Evolutionary conservation across 2,329 filamentous ascomycete species (phyloP), one percentile per base, ranked within the genome.

Genomic region (Apiospora aurea): DNA sequence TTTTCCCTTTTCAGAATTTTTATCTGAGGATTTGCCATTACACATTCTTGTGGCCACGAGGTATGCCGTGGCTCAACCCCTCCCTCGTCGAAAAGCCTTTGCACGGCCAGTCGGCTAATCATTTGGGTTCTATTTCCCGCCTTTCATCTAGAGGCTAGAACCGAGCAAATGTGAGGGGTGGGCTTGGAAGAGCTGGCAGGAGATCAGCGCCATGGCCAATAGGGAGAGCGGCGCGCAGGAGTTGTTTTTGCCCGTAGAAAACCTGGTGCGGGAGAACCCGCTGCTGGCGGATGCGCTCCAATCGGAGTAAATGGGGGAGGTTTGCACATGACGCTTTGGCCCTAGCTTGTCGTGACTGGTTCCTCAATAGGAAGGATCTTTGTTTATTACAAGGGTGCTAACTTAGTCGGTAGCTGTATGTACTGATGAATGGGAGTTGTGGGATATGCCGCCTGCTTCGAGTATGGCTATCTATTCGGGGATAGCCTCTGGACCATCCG

Each of bases 251-350:
- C 57, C 57, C 1, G 57, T 64, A 1, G 57, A 64, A 34, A 64
- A 64, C 34, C 34, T 64, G 34, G 57, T 64, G 18, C 57, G 57
- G 57, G 57, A 64, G 10, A 64, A 24, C 57, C 29, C 57, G 4
- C 8, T 18, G 18, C 34, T 64, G 3, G 3, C 11, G 10, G 57
- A 64, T 18, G 57, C 8, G 8, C 3, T 64, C 16, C 29, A 64
- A 13, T 41, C 57, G 2, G 34, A 64, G 6, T 64, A 14, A 64
- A 13, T 2, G 34, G 57, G 34, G 7, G 57, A 21, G 7, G 3
- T 61, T 34, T 4, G 29, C 6, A 21, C 2, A 21, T 57, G 18
- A 38, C 34, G 34, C 34, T 38, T 38, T 38, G 34, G 34, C 7
- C 34, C 34, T 38, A 38, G 5, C 34, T 5, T 38, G 7, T 38